Base-by-base conservation (phyloP, 2,329 filamentous ascomycete genomes). In the Penicillium sp. region DNA sequence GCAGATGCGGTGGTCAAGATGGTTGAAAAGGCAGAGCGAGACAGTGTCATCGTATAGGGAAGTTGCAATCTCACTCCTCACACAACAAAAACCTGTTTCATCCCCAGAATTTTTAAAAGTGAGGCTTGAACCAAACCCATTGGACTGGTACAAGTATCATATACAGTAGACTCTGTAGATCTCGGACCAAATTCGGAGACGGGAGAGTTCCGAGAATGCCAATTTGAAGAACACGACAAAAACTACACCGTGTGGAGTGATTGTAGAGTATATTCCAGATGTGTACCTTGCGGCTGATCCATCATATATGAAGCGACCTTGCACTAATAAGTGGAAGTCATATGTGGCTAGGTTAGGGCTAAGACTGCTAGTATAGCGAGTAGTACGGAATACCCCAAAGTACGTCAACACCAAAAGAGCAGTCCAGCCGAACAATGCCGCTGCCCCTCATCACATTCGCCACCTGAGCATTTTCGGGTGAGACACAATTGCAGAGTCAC, bases 1-100 rank as follows among this genome's bases (percentile, higher is more conserved):
- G 71, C 68, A 0, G 67, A 73, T 58, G 66, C 68, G 5, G 38
- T 73, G 38, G 54, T 65, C n/a, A 68, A 63, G 54, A 72, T 73
- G 68, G 69, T 73, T 11, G 66, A 71, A 50, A 58, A 54, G n/a
- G 57, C 58, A 1, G 71, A 73, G 45, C 63, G 64, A 10, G 64
- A 69, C 13, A 61, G 67, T 51, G 59, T 72, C 11, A 68, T 73
- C 48, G 32, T 29, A 22, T 47, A 45, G 32, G 5, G 24, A 8
- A 32, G 13, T 3, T 32, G 4, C 31, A 14, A 34, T 11, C 10
- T 14, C 13, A 34, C 31, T 1, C 31, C 31, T 34, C 9, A 34
- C 31, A 14, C 10, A 38, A 14, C 5, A 18, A 7, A 38, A 38
- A n/a, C 36, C 2, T 18, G 36, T 38, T 38, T 38, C 16, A 6